phyloP scores from a whole-genome alignment of 306 rosid species.

The Vachellia pachyceras region DNA sequence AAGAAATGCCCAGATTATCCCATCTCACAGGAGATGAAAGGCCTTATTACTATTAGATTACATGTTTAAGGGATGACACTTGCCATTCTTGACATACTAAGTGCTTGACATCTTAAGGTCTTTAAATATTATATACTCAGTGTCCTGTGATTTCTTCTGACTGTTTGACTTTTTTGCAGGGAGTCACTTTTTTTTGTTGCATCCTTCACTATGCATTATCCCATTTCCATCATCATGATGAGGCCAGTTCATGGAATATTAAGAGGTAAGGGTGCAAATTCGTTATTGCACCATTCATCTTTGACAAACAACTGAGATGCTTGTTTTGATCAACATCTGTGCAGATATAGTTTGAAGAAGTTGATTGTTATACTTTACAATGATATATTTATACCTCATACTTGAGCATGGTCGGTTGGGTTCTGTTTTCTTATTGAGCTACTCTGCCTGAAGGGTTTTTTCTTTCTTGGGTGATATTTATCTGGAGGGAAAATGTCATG shows the following conservation, averaged over 20 bases:
- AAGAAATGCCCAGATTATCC: background rate
- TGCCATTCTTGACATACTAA: background rate
- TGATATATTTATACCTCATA: background rate
- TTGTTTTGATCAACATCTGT: constrained; percentile 21
- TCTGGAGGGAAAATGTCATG: constrained; percentile 17
- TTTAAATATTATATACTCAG: background rate
- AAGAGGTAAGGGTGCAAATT: constrained; percentile 69
- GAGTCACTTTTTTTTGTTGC: constrained; percentile 80
- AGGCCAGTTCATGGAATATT: constrained; percentile 62
- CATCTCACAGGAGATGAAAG: constrained; percentile 21
- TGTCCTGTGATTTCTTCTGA: constrained; percentile 2
- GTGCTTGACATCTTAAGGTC: background rate
- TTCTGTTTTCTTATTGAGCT: constrained; percentile 19
- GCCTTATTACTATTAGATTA: constrained; percentile 12
- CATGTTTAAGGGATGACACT: background rate
- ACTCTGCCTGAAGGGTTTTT: constrained; percentile 20
- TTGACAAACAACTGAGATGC: constrained; percentile 11
- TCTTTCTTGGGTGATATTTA: background rate
- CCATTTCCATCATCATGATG: constrained; percentile 60
- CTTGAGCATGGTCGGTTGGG: constrained; percentile 20
- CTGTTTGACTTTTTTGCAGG: constrained; percentile 56
- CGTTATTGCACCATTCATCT: constrained; percentile 14
- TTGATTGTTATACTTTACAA: constrained; percentile 10
- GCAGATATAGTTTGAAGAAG: constrained; percentile 8
- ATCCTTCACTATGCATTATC: constrained; percentile 65